Evolutionary conservation across 2,329 filamentous ascomycete genomes (phyloP), one percentile per base, ranked within the genome.

Genomic region (Calonectria multiphialidica): DNA sequence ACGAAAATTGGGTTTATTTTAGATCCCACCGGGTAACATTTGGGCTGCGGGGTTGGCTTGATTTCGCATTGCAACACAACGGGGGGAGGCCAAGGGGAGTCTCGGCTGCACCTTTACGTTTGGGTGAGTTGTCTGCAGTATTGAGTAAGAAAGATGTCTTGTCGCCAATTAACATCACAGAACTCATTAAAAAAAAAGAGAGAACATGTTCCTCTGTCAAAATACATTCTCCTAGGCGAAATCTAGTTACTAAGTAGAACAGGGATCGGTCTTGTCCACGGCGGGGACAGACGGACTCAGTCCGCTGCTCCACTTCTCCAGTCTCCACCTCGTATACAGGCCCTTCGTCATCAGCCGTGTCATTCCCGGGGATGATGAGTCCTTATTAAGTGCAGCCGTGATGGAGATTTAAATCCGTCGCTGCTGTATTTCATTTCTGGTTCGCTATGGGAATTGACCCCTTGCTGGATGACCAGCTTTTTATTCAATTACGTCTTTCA

Each of bases 221-320:
- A n/a, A 45, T 45, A 45, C n/a, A 18, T 5, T 6, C 42, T 8
- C 6, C 8, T 45, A 7, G 42, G n/a, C n/a, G 21, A 45, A 45
- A 45, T 45, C n/a, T 21, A 21, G 42, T n/a, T 45, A 45, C 16
- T 2, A 9, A 21, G 40, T 15, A 42, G 7, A 18, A n/a, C 40
- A 42, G 16, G 40, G 40, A 45, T 45, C 42, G 6, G 42, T 45
- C 42, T 45, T n/a, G 18, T 18, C 30, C 5, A 35, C 13, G 42
- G 33, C 68, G 61, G 47, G 68, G 61, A 70, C 37, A 70, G 4
- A 47, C 68, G 61, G 68, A 47, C 61, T 50, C 18, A 12, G 61
- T 70, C 68, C 68, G 68, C 21, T 21, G 12, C 30, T 23, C 33
- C n/a, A 12, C 23, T 25, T 37, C 50, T 44, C 30, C 65, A 59